Evolutionary conservation across 805 yeast species (phyloP).

Genomic region (Candida pseudofarinosa): DNA sequence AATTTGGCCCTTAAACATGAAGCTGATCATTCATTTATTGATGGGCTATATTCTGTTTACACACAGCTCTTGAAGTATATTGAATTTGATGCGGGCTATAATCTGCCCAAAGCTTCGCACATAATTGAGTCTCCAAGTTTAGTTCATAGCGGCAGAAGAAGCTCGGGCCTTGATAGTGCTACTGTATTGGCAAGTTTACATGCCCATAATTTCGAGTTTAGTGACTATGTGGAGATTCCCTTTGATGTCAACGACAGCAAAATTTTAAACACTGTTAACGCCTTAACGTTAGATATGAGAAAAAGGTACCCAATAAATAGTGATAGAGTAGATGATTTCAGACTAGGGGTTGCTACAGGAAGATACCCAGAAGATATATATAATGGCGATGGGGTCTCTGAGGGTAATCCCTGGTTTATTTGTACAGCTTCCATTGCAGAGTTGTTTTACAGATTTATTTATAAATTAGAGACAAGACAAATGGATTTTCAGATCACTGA

Average conservation of each 20-base stretch:
- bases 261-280: conserved; percentile 59
- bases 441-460: conserved; percentile 51
- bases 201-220: conserved; percentile 41
- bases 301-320: conserved; percentile 75
- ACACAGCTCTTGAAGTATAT: conserved; percentile 36
- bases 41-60: conserved; percentile 25
- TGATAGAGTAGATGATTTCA: conserved; percentile 26
- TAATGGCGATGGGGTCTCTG: conserved; percentile 65
- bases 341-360: conserved; percentile 68
- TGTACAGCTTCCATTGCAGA: conserved; percentile 69
- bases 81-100: conserved; percentile 39
- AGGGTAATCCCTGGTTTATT: conserved; percentile 94
- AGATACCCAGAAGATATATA: conserved; percentile 91
- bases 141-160: conserved; percentile 40
- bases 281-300: conserved; percentile 65
- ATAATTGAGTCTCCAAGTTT: conserved; percentile 65
- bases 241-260: conserved; percentile 56
- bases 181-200: conserved; percentile 52
- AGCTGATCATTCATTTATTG: conserved; percentile 24
- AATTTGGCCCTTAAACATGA: conserved; percentile 23
- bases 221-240: conserved; percentile 46
- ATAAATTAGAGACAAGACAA: conserved; percentile 34
- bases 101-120: conserved; percentile 34
- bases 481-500: conserved; percentile 42
- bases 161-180: conserved; percentile 74